Evolutionary conservation across 2,329 filamentous ascomycete genomes (phyloP), one percentile per base, ranked within the genome.

Genomic region (Ophioceras dolichostomum): DNA sequence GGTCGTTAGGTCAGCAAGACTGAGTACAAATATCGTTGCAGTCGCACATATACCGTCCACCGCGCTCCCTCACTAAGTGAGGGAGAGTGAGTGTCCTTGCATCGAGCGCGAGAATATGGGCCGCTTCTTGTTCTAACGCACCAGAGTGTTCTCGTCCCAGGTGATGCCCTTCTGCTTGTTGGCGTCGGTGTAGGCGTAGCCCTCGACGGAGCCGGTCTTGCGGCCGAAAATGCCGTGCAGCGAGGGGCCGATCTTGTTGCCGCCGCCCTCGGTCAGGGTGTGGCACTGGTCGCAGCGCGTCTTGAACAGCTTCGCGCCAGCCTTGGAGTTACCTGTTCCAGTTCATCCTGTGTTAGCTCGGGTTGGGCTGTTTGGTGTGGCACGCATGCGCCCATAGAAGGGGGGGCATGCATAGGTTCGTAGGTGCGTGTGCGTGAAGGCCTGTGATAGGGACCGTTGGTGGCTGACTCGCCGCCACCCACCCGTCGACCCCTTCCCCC

Each of bases 281-380:
- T 98, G 91, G 83, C 91, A 98, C 73, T 95, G 87, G 51, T 85
- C 83, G 73, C 91, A 98, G 64, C 91, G 82, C 52, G 88, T 96
- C 79, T 95, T 94, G 86, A 96, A 96, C 62, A 96, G 85, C 74
- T 81, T 84, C 67, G 87, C 89, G 76, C 89, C 89, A 83, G 95
- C 95, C 74, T 88, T 87, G 58, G 72, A 58, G 67, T 95, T 87
- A 74, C 87, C 88, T 94, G 57, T 26, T n/a, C n/a, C n/a, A n/a
- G n/a, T n/a, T n/a, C n/a, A n/a, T n/a, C n/a, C n/a, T n/a, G n/a
- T n/a, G n/a, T n/a, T n/a, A n/a, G n/a, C n/a, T n/a, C n/a, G n/a
- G n/a, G n/a, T n/a, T n/a, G n/a, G n/a, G n/a, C n/a, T n/a, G n/a
- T n/a, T n/a, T n/a, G n/a, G n/a, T n/a, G n/a, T n/a, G n/a, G n/a